Base-by-base conservation (phyloP, 768 basidiomycete species). In the Russula brevipes region DNA sequence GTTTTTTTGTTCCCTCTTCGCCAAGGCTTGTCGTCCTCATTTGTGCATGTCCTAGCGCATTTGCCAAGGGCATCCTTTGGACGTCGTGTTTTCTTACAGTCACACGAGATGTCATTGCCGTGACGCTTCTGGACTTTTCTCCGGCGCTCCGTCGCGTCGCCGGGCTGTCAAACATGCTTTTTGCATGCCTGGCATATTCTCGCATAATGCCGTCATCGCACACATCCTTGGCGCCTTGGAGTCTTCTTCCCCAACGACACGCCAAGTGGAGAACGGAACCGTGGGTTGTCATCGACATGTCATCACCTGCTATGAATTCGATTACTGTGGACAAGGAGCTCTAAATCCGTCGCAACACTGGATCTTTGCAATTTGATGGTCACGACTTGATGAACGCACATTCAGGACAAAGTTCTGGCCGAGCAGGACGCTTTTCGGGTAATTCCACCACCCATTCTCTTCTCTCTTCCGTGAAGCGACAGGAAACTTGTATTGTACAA, bases 111-210 rank as follows among this genome's bases (percentile, higher is more conserved):
- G 14, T 11, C 19, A 16, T 41, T 38, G 17, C 35, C 16, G 3
- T 33, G 17, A n/a, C 45, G 38, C 49, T 39, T 19, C 12, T 30
- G 31, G 54, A 38, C 31, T 31, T 55, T 39, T 17, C 19, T 54
- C 55, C 33, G 19, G 61, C 61, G 61, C 61, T 62, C 55, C 61
- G 61, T 24, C n/a, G 4, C 24, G 24, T 54, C 59, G 44, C 44
- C n/a, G 19, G n/a, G n/a, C 42, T 36, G 55, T 57, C 56, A 62
- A 50, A 57, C 39, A 57, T 24, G 9, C 54, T 62, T 56, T 39
- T n/a, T 54, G 36, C 30, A 17, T 39, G 38, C 35, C 45, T 33
- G 31, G 30, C 36, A 17, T 39, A 16, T 36, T 61, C 17, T 5
- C 36, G 10, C 33, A 56, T 62, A 35, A 62, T 57, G 61, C 61